Conservation (phyloP, 139 green algal species). For the Mychonastes homosphaera region DNA sequence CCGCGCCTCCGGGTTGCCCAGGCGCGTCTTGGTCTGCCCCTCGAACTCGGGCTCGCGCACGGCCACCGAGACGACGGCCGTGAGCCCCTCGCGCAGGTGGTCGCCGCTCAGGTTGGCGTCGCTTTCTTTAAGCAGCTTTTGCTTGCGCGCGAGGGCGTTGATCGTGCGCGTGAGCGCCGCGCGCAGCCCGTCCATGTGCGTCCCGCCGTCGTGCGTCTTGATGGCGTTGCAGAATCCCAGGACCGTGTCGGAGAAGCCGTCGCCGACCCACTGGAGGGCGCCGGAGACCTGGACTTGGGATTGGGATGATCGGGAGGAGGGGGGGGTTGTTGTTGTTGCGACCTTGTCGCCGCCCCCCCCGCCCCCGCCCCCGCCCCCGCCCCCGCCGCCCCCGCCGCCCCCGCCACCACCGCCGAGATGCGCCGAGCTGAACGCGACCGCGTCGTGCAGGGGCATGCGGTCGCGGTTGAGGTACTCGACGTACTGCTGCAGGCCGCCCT, state of each 20-base stretch:
- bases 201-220: slow-evolving; percentile 88
- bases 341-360: too few relatives aligned
- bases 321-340: neutral
- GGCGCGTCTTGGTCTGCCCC: slow-evolving; percentile 93
- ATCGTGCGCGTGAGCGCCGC: slow-evolving; percentile 66
- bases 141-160: slow-evolving; percentile 43
- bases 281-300: neutral
- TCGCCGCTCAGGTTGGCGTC: slow-evolving; percentile 77
- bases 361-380: too few relatives aligned
- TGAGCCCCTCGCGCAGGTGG: slow-evolving; percentile 79
- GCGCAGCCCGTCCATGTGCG: slow-evolving; percentile 89
- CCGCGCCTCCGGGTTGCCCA: slow-evolving; percentile 82
- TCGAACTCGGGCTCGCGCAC: slow-evolving; percentile 93
- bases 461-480: slow-evolving; percentile 49
- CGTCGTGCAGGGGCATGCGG: slow-evolving; percentile 55
- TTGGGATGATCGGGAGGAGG: neutral
- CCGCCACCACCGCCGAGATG: too few relatives aligned
- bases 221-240: slow-evolving; percentile 96
- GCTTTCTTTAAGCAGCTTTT: slow-evolving; percentile 54
- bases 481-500: slow-evolving; percentile 78
- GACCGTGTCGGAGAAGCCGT: slow-evolving; percentile 68
- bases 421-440: slow-evolving; percentile 36
- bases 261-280: slow-evolving; percentile 79
- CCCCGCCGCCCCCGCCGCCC: too few relatives aligned
- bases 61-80: slow-evolving; percentile 63